Percentiles rank a stretch among this genome's conserved stretches.
Conservation (phyloP, 2,329 filamentous ascomycete species). For the Fusarium beomiforme region DNA sequence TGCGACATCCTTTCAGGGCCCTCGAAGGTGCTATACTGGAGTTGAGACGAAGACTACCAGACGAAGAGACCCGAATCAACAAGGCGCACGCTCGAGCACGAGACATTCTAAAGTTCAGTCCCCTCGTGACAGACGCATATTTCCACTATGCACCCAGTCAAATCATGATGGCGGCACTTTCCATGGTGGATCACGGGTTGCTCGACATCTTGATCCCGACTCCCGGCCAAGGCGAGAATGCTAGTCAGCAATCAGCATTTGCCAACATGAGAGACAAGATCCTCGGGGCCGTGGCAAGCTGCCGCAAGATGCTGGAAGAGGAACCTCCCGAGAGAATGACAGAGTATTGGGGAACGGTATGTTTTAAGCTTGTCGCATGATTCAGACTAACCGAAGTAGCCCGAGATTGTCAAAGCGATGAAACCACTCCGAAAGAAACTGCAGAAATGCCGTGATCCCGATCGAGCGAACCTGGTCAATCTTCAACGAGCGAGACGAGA, state of each 20-base stretch:
- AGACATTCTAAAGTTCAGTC: slow-evolving; percentile 79
- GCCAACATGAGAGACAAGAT: slow-evolving; percentile 58
- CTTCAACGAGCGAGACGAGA: slow-evolving; percentile 72
- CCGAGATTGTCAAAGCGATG: slow-evolving; percentile 57
- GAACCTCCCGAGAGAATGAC: slow-evolving; percentile 66
- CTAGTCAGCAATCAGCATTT: slow-evolving; percentile 34
- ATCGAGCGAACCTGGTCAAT: slow-evolving; percentile 76
- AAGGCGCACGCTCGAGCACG: slow-evolving; percentile 78
- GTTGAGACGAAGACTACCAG: slow-evolving; percentile 72
- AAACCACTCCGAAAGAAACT: slow-evolving; percentile 74
- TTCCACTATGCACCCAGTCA: slow-evolving; percentile 96
- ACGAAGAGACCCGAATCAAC: slow-evolving; percentile 63
- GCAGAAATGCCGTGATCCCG: slow-evolving; percentile 78
- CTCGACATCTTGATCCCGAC: slow-evolving; percentile 59
- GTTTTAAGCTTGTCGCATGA: slow-evolving; percentile 22
- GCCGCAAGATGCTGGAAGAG: slow-evolving; percentile 63
- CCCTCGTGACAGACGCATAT: slow-evolving; percentile 92
- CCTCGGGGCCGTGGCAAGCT: slow-evolving; percentile 58
- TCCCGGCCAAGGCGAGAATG: slow-evolving; percentile 46
- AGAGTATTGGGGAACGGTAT: slow-evolving; percentile 64
- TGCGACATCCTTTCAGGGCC: slow-evolving; percentile 88
- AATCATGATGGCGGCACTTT: slow-evolving; percentile 86
- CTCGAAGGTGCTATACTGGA: slow-evolving; percentile 90
- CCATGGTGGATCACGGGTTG: slow-evolving; percentile 77
- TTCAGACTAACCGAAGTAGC: slow-evolving; percentile 45